Conservation (phyloP, 495 filamentous ascomycete genomes). For the Lepidopterella palustris region DNA sequence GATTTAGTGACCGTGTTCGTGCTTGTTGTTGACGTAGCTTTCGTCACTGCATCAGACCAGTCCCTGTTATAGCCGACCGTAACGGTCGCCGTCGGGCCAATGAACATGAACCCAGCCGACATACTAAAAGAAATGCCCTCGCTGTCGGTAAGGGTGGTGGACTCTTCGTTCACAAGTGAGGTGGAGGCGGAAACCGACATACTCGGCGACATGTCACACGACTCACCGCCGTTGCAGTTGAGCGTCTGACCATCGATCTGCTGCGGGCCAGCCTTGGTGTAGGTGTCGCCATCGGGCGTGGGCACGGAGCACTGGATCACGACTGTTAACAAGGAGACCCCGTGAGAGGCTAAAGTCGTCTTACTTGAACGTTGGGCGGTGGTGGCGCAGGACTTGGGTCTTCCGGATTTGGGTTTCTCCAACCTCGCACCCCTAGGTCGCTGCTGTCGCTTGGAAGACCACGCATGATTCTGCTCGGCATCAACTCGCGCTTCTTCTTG, state of each 20-base stretch:
- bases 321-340: neutral
- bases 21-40: neutral
- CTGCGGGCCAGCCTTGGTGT: slow-evolving; percentile 4
- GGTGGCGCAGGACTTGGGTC: neutral
- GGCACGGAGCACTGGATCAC: slow-evolving; percentile 3
- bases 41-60: slow-evolving; percentile 4
- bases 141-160: neutral
- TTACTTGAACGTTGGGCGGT: neutral
- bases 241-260: neutral
- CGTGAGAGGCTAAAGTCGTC: neutral
- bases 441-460: neutral
- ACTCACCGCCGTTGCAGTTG: slow-evolving; percentile 4
- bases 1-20: slow-evolving; percentile 4
- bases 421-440: neutral
- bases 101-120: slow-evolving; percentile 4
- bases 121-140: neutral
- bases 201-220: neutral
- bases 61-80: neutral
- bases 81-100: neutral
- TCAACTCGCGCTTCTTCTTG: slow-evolving; percentile 2
- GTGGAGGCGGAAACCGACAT: slow-evolving; percentile 1
- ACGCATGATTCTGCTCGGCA: slow-evolving; percentile 6
- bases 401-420: neutral
- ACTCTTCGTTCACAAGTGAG: slow-evolving; percentile 3
- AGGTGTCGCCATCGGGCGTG: neutral